Percentiles rank a stretch among this genome's conserved stretches.
phyloP scores from a whole-genome alignment of 2,329 filamentous ascomycete species.

The Plenodomus biglobosus region DNA sequence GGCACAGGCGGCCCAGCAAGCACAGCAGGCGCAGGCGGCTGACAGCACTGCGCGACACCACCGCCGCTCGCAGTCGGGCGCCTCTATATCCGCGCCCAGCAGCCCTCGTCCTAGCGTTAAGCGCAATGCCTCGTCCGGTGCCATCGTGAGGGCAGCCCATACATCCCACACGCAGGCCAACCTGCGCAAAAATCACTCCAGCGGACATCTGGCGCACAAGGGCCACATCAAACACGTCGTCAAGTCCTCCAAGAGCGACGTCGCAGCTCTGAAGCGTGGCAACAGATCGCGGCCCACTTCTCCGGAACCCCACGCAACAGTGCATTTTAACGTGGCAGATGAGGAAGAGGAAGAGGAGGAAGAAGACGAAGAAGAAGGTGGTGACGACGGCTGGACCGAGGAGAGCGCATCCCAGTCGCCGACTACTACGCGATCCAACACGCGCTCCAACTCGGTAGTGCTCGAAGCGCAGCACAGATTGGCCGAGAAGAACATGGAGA shows the following conservation, averaged over 20 bases:
- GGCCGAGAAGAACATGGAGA: slow-evolving; percentile 27
- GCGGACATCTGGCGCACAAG: slow-evolving; percentile 49
- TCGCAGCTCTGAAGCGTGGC: slow-evolving; percentile 32
- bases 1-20: slow-evolving; percentile 23
- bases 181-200: slow-evolving; percentile 49
- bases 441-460: slow-evolving; percentile 45
- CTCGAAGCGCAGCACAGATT: slow-evolving; percentile 36
- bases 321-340: slow-evolving; percentile 47
- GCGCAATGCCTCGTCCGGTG: slow-evolving; percentile 48
- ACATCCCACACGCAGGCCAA: slow-evolving; percentile 35
- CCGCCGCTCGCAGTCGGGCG: slow-evolving; percentile 43
- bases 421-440: slow-evolving; percentile 46
- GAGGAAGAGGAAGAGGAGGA: slow-evolving; percentile 39
- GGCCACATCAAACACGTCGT: slow-evolving; percentile 44
- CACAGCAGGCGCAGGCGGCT: slow-evolving; percentile 27
- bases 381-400: slow-evolving; percentile 47
- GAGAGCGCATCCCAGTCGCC: slow-evolving; percentile 48
- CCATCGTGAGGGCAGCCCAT: slow-evolving; percentile 38
- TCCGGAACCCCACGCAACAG: slow-evolving; percentile 41
- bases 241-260: slow-evolving; percentile 40
- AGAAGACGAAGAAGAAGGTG: slow-evolving; percentile 30
- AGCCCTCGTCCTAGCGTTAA: slow-evolving; percentile 46
- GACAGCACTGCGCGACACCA: slow-evolving; percentile 38
- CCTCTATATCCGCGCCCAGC: slow-evolving; percentile 38
- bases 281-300: slow-evolving; percentile 37